A percentile compares a stretch with the other conserved stretches of the same genome.
These are phyloP conservation scores for Termitomyces sp. DNA, from an alignment of 768 basidiomycete species.

Conservation along the genomic window DNA sequence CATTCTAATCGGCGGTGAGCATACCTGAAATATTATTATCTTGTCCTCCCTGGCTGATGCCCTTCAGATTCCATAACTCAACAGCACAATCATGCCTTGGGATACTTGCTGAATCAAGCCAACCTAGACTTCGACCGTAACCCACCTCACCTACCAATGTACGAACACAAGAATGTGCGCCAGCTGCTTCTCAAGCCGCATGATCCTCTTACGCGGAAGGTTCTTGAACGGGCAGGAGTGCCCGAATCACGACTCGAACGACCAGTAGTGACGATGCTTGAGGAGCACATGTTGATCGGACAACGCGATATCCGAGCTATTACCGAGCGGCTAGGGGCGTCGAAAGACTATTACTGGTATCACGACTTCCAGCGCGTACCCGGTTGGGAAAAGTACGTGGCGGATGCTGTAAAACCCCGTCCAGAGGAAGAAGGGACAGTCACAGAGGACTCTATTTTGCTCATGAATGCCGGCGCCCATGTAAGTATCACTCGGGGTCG, in stretches of 20 bases:
- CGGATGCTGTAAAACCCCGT: conserved; percentile 15
- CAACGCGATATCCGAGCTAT: conserved; percentile 23
- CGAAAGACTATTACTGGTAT: conserved; percentile 21
- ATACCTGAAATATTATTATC: background rate
- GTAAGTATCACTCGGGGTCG: conserved; percentile 9
- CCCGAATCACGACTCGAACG: conserved; percentile 24
- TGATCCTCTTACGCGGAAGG: conserved; percentile 17
- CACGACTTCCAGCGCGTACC: conserved; percentile 23
- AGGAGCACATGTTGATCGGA: conserved; percentile 26
- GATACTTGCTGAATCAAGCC: conserved; percentile 19
- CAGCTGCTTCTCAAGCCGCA: conserved; percentile 21
- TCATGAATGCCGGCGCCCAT: conserved; percentile 26
- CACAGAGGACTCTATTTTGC: conserved; percentile 24
- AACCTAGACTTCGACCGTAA: conserved; percentile 21
- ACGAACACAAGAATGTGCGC: conserved; percentile 23
- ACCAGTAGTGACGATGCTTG: conserved; percentile 25
- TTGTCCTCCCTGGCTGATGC: background rate
- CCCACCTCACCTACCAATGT: conserved; percentile 16
- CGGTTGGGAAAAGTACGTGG: conserved; percentile 23
- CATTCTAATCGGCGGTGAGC: conserved; percentile 25
- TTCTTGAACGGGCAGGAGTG: conserved; percentile 21
- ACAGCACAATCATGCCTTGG: conserved; percentile 21
- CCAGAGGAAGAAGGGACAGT: conserved; percentile 20
- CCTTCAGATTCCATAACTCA: conserved; percentile 20
- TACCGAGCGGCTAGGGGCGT: conserved; percentile 21